These are phyloP conservation scores for Aphanomyces stellatus DNA, from an alignment of 352 stramenopile genomes.

Conservation along the genomic window DNA sequence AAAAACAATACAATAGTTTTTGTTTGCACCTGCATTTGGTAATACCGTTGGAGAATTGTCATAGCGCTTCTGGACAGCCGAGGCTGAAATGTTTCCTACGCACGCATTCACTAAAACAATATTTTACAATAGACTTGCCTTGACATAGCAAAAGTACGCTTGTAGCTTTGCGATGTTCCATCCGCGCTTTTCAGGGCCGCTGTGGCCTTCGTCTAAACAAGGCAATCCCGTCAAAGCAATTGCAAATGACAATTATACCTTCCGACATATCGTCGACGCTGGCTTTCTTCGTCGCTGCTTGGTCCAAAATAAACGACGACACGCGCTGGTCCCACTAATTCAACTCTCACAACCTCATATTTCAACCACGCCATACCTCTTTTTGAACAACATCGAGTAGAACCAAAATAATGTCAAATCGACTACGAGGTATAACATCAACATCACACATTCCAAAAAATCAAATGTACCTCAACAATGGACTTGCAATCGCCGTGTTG, in stretches of 20 bases:
- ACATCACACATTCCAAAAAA: neutral
- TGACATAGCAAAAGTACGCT: constrained; percentile 90
- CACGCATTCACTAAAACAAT: neutral
- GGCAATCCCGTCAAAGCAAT: too few relatives aligned
- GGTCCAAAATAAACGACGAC: constrained; percentile 91
- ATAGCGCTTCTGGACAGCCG: constrained; percentile 72
- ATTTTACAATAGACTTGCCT: constrained; percentile 25
- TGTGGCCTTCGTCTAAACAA: too few relatives aligned
- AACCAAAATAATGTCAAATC: constrained; percentile 97
- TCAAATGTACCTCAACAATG: constrained; percentile 74
- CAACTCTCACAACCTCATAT: too few relatives aligned
- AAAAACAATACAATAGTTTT: constrained; percentile 17
- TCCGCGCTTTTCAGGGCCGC: constrained; percentile 24
- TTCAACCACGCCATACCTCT: constrained; percentile 17
- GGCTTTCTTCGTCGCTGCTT: constrained; percentile 54
- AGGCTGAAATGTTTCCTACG: constrained; percentile 67
- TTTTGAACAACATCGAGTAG: constrained; percentile 85
- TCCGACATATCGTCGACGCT: too few relatives aligned
- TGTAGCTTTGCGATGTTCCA: constrained; percentile 89
- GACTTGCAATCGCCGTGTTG: constrained; percentile 94
- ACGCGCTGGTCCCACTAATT: constrained; percentile 88
- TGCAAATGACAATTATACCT: too few relatives aligned
- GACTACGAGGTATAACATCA: constrained; percentile 21
- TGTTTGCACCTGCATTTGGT: constrained; percentile 52
- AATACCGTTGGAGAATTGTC: constrained; percentile 87